Evolutionary conservation across 2,329 filamentous ascomycete genomes (phyloP), one percentile per base, ranked within the genome.

Genomic region (Helotiales sp.): DNA sequence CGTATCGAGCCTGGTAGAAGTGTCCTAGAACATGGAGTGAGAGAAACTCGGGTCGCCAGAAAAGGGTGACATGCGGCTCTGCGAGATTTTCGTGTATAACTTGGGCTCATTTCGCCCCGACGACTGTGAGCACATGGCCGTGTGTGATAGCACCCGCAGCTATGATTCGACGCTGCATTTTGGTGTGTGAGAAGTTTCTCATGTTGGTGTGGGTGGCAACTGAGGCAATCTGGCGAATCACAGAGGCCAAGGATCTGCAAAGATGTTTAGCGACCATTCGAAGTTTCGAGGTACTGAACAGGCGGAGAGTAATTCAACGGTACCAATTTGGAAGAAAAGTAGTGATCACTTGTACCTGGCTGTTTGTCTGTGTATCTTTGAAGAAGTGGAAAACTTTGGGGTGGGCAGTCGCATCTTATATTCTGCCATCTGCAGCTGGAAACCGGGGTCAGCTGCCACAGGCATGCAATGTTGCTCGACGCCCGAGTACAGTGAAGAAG

Each of bases 211-310:
- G 46, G 46, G 46, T 48, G 46, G 17, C 25, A 31, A 30, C 19
- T 22, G 46, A 30, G 46, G 17, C 25, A 31, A 30, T 30, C 29
- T 48, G 46, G 17, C 46, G 46, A 48, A 48, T 48, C 46, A 48
- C 31, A 13, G 17, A 29, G 22, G 29, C 17, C 46, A 33, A 22
- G 46, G 19, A 48, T 31, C 46, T 48, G 46, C 46, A 48, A 22
- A 48, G 24, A 44, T 44, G 25, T 48, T 48, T 48, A 48, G 46
- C 46, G 46, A 48, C 46, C 46, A 19, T 29, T 47, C 46, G 46
- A 48, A 48, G 19, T 25, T 48, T 48, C 46, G 46, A 30, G 25
- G 46, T 48, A 48, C 29, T 48, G 46, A 48, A 48, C 29, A 48
- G 25, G 25, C 25, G 29, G 46, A 31, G 19, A 48, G 17, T 13